Evolutionary conservation across 208 protist species (phyloP), one percentile per base, ranked within the genome.

Genomic region (Acanthamoeba sp.): DNA sequence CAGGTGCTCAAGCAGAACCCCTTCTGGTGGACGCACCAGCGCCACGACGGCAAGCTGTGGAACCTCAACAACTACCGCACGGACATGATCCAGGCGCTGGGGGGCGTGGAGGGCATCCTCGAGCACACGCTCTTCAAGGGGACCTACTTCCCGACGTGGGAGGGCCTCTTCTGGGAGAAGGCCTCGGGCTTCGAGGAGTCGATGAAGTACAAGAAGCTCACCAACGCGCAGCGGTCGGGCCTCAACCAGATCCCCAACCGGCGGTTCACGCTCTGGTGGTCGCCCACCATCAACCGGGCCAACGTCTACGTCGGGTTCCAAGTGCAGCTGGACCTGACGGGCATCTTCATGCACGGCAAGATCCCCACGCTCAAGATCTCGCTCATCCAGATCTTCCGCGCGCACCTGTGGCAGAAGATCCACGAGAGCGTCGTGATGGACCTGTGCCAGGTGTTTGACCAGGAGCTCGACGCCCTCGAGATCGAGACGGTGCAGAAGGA

Each of bases 301-400:
- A 99, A 99, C 96, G 99, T 99, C 40, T 99, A 99, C 97, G 99
- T 99, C 55, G 99, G 99, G 94, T 99, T 99, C 97, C 98, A 99
- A 97, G 99, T 99, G n/a, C 99, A 99, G 97, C 98, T 99, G 16
- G 99, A 99, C 96, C 98, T 99, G 24, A 99, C 99, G 40, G 99
- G 99, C 95, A 99, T 99, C 89, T 99, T 99, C 97, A 99, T 99
- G 99, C 99, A 99, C 97, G 99, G 99, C 94, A 99, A 99, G 97
- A 99, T 99, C 69, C 99, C 99, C 90, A 99, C 99, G 0, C 98
- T 99, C 64, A 99, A 99, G 97, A 99, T 99, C 95, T 99, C 99
- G 10, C 97, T 99, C 48, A 99, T 99, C 96, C 99, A 99, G 97
- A 99, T 99, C 95, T 99, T 99, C 98, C 98, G 99, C 94, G 99